These are phyloP conservation scores for Cercophora samala DNA, from an alignment of 495 filamentous ascomycete species.

Conservation along the genomic window DNA sequence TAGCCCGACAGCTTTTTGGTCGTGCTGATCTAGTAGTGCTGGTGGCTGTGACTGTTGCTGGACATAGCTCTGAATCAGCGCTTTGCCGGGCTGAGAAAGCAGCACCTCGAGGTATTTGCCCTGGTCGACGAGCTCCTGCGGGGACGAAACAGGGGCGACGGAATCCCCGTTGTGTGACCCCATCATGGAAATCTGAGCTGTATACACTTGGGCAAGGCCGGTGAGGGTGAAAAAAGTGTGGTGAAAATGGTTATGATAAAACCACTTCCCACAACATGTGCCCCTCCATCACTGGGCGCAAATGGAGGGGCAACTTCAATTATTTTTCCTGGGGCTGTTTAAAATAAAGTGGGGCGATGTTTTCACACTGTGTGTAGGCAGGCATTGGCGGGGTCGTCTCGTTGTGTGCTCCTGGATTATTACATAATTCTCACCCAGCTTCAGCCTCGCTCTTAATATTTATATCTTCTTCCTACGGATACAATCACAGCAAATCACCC, in stretches of 20 bases:
- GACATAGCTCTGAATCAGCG: slow-evolving; percentile 11
- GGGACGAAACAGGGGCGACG: neutral
- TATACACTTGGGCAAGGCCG: too few relatives aligned
- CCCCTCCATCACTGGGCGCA: slow-evolving; percentile 14
- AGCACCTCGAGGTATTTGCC: slow-evolving; percentile 31
- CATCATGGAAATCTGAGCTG: too few relatives aligned
- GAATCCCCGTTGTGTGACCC: neutral
- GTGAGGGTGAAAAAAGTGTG: slow-evolving; percentile 3
- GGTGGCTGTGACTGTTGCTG: slow-evolving; percentile 39
- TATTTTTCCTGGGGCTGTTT: slow-evolving; percentile 12
- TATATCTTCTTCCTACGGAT: too few relatives aligned
- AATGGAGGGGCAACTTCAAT: slow-evolving; percentile 26
- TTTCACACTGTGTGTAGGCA: neutral
- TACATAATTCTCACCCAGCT: slow-evolving; percentile 16
- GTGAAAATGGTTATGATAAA: neutral
- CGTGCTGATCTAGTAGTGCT: slow-evolving; percentile 52
- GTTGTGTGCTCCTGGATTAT: slow-evolving; percentile 18
- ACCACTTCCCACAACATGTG: neutral
- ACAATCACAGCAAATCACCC: neutral
- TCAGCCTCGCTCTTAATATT: neutral
- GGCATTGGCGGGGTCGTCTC: neutral
- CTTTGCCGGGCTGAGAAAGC: slow-evolving; percentile 17
- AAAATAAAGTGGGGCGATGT: slow-evolving; percentile 31
- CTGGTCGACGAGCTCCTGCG: slow-evolving; percentile 12
- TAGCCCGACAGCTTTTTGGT: slow-evolving; percentile 54